Evolutionary conservation across 371 early-diverging fungal genomes (phyloP).

Genomic region (Apophysomyces trapeziformis): DNA sequence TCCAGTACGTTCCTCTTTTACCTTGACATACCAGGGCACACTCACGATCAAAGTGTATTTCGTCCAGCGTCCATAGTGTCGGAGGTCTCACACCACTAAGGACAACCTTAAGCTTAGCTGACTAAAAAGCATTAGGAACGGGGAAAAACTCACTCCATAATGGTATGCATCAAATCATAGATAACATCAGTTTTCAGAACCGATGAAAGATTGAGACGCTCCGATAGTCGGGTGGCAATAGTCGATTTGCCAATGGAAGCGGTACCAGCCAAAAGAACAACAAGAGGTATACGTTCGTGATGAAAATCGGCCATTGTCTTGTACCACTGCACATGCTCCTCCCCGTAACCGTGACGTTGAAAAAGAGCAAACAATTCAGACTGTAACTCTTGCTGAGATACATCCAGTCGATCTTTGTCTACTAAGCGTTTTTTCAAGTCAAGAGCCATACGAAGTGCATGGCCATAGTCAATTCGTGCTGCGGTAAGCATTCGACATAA

Average conservation of each 20-base stretch:
- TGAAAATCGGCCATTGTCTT: conserved; percentile 40
- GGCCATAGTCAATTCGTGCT: conserved; percentile 37
- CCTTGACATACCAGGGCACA: conserved; percentile 26
- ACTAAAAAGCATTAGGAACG: neutral
- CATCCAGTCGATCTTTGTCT: conserved; percentile 30
- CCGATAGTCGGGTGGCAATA: conserved; percentile 38
- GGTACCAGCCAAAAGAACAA: conserved; percentile 40
- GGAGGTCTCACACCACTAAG: conserved; percentile 21
- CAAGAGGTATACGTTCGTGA: conserved; percentile 46
- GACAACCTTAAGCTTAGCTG: neutral
- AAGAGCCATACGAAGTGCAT: conserved; percentile 49
- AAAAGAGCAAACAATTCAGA: conserved; percentile 36
- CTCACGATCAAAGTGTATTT: conserved; percentile 19
- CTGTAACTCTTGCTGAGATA: conserved; percentile 38
- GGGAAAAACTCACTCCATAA: conserved; percentile 29
- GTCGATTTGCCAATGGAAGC: conserved; percentile 38
- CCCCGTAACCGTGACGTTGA: conserved; percentile 35
- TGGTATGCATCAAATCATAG: conserved; percentile 41
- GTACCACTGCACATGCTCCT: conserved; percentile 37
- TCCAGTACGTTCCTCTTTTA: neutral
- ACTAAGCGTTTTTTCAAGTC: conserved; percentile 46
- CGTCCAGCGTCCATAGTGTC: conserved; percentile 20
- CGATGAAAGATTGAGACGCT: conserved; percentile 39
- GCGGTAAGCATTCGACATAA: conserved; percentile 46
- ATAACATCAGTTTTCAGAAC: conserved; percentile 45